Conservation (phyloP, 805 yeast species). For the Ogataea zsoltii region DNA sequence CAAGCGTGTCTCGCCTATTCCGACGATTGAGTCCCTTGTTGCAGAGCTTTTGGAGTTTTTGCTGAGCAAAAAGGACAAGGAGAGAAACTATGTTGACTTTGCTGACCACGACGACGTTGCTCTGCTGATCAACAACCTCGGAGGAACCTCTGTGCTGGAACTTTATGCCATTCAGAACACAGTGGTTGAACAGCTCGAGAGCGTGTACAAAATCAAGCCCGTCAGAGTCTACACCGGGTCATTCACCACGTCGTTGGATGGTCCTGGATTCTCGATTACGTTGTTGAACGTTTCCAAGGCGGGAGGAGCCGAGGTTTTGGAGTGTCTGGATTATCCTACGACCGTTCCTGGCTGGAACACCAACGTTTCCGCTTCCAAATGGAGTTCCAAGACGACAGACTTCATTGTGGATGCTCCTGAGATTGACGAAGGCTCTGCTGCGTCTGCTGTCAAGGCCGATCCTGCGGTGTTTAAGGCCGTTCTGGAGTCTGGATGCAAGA, state of each 20-base stretch:
- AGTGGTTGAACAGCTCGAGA: conserved; percentile 52
- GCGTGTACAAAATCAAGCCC: conserved; percentile 59
- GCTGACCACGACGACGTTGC: conserved; percentile 58
- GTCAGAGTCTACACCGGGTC: conserved; percentile 72
- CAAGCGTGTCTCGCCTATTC: conserved; percentile 62
- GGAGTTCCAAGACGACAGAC: conserved; percentile 23
- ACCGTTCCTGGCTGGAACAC: conserved; percentile 84
- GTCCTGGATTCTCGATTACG: conserved; percentile 89
- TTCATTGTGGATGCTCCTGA: conserved; percentile 33
- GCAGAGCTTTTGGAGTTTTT: conserved; percentile 61
- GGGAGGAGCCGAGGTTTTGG: conserved; percentile 46
- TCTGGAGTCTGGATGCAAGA: conserved; percentile 51
- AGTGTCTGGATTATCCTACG: conserved; percentile 68
- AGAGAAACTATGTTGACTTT: conserved; percentile 80
- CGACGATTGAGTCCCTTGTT: conserved; percentile 63
- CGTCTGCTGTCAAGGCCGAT: conserved; percentile 32
- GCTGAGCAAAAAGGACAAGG: conserved; percentile 62
- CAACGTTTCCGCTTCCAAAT: conserved; percentile 30
- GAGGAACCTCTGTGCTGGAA: conserved; percentile 85
- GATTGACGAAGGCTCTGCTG: conserved; percentile 34
- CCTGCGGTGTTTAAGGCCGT: conserved; percentile 33
- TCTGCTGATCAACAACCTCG: conserved; percentile 78
- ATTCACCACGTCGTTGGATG: conserved; percentile 85
- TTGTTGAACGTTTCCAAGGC: conserved; percentile 67
- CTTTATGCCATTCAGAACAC: conserved; percentile 69